Conservation (phyloP, 257 asterid species). For the Solanum ahanhuiri region DNA sequence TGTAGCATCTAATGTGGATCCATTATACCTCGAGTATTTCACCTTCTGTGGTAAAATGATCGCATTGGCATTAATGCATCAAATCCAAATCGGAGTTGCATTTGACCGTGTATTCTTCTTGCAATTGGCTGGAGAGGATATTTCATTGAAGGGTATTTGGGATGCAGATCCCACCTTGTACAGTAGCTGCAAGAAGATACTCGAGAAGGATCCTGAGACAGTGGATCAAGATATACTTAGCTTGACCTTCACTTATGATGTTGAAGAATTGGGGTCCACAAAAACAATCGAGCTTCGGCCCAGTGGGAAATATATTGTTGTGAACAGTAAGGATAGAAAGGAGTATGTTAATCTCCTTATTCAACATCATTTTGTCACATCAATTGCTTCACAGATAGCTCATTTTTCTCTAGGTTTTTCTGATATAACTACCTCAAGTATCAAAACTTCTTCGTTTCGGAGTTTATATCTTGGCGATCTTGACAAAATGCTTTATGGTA, state of each 20-base stretch:
- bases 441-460: conserved; percentile 39
- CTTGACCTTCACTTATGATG: not conserved
- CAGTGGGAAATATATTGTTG: conserved; percentile 42
- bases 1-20: conserved; percentile 23
- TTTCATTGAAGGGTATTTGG: not conserved
- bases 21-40: conserved; percentile 69
- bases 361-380: too few relatives aligned
- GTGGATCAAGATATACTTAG: conserved; percentile 69
- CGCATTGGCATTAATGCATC: conserved; percentile 15
- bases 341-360: not conserved
- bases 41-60: conserved; percentile 68
- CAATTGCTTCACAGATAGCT: too few relatives aligned
- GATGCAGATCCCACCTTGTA: not conserved
- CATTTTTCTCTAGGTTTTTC: too few relatives aligned
- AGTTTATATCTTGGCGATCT: conserved; percentile 65
- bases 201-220: conserved; percentile 40
- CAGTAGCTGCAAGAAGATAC: not conserved
- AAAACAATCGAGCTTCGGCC: conserved; percentile 57
- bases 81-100: not conserved
- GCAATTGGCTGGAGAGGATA: not conserved
- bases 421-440: not conserved
- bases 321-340: conserved; percentile 62
- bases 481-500: conserved; percentile 46
- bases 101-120: not conserved
- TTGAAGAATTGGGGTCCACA: conserved; percentile 29